Conservation (phyloP, 2,329 filamentous ascomycete genomes). For the Epichloe gansuensis region DNA sequence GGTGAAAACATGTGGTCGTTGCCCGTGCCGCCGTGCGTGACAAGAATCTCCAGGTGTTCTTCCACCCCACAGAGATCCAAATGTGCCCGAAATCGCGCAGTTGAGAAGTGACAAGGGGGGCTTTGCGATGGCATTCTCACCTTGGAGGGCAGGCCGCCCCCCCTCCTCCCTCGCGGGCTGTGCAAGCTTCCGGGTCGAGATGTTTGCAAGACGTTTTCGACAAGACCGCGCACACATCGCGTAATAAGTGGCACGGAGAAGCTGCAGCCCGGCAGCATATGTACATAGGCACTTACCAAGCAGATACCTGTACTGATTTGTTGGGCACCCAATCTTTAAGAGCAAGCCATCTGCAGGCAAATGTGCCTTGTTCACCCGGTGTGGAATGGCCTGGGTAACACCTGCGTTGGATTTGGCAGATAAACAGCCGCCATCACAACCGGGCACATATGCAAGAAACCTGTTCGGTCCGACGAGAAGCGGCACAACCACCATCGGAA, state of each 20-base stretch:
- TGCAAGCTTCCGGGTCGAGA: background rate
- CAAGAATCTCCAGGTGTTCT: background rate
- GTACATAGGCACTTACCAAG: background rate
- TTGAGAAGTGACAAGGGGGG: background rate
- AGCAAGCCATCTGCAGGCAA: background rate
- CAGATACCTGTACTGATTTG: background rate
- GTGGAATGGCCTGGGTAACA: background rate
- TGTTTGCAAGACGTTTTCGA: background rate
- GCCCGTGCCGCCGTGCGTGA: background rate
- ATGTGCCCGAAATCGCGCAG: background rate
- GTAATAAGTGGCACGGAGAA: background rate
- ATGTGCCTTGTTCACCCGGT: background rate
- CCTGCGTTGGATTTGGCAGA: background rate
- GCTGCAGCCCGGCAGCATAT: background rate
- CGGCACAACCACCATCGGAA: background rate
- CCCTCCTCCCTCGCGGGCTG: background rate
- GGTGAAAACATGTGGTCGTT: background rate
- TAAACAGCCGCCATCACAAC: background rate
- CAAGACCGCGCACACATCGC: background rate
- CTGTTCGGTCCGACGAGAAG: slow-evolving; percentile 2
- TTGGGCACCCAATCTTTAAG: background rate
- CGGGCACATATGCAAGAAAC: background rate
- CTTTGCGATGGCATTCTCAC: background rate
- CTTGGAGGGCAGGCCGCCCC: background rate
- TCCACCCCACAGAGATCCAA: background rate